Conservation (phyloP, 208 protist genomes). For the Tritrichomonas foetus region DNA sequence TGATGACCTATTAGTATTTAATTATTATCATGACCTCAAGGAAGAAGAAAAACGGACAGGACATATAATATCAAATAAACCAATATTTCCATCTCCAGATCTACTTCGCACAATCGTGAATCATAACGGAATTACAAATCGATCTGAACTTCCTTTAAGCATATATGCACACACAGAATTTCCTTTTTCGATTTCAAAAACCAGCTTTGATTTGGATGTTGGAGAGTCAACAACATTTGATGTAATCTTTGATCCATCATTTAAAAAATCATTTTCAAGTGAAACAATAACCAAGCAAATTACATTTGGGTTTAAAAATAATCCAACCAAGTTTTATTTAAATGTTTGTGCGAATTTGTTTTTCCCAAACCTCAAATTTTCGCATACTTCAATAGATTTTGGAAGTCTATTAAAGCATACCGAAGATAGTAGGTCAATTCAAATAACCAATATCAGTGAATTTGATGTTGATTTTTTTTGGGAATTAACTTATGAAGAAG, state of each 20-base stretch:
- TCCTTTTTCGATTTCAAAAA: background rate
- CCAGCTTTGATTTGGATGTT: background rate
- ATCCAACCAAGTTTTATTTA: background rate
- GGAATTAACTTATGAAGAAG: background rate
- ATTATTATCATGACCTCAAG: background rate
- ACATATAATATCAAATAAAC: background rate
- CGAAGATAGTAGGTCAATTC: background rate
- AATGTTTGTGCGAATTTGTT: background rate
- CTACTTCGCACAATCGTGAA: background rate
- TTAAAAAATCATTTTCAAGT: background rate
- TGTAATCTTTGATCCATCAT: conserved; percentile 9
- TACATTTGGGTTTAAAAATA: background rate
- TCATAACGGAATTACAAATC: background rate
- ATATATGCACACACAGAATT: background rate
- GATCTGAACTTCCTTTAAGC: background rate
- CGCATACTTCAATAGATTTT: background rate
- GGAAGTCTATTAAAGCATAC: background rate
- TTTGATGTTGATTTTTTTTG: background rate
- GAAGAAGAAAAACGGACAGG: background rate
- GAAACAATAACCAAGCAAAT: background rate
- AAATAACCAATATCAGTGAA: background rate
- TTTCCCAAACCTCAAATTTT: background rate
- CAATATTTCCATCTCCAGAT: background rate
- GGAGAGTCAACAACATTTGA: background rate
- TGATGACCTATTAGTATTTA: background rate